phyloP scores from a whole-genome alignment of 2,329 filamentous ascomycete species.

The Arachnomyces sp. region DNA sequence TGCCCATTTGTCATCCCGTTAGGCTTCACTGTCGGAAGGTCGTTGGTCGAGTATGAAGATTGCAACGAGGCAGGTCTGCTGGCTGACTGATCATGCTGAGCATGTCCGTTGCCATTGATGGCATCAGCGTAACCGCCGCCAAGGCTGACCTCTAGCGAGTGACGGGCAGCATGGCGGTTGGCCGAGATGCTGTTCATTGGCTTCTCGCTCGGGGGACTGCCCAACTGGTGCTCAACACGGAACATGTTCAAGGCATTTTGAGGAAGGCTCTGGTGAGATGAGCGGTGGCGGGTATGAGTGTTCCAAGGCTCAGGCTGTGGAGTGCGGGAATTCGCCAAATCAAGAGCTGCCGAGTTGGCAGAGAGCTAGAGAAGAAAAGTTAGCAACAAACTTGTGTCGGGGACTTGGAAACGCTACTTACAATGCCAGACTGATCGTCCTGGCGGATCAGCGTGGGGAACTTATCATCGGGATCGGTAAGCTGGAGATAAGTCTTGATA shows the following conservation, averaged over 20 bases:
- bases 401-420: constrained; percentile 29
- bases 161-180: constrained; percentile 33
- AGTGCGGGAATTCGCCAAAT: constrained; percentile 64
- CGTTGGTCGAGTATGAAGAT: constrained; percentile 82
- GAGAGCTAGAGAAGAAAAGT: constrained; percentile 54
- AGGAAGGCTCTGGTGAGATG: constrained; percentile 52
- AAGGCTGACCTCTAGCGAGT: constrained; percentile 38
- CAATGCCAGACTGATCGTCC: constrained; percentile 47
- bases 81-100: constrained; percentile 21
- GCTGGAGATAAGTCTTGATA: constrained; percentile 60
- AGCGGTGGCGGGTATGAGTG: constrained; percentile 59
- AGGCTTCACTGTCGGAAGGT: constrained; percentile 77
- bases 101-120: constrained; percentile 21
- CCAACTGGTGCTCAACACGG: constrained; percentile 28
- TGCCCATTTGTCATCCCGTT: constrained; percentile 38
- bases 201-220: constrained; percentile 23
- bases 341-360: constrained; percentile 70
- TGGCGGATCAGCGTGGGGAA: constrained; percentile 60
- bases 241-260: constrained; percentile 43
- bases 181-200: constrained; percentile 17
- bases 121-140: constrained; percentile 20
- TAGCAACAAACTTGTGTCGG: constrained; percentile 24
- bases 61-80: constrained; percentile 49
- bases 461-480: constrained; percentile 68
- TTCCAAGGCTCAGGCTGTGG: constrained; percentile 59